These are phyloP conservation scores for Leptoxyphium fumago DNA, from an alignment of 2,329 filamentous ascomycete species.

Conservation along the genomic window DNA sequence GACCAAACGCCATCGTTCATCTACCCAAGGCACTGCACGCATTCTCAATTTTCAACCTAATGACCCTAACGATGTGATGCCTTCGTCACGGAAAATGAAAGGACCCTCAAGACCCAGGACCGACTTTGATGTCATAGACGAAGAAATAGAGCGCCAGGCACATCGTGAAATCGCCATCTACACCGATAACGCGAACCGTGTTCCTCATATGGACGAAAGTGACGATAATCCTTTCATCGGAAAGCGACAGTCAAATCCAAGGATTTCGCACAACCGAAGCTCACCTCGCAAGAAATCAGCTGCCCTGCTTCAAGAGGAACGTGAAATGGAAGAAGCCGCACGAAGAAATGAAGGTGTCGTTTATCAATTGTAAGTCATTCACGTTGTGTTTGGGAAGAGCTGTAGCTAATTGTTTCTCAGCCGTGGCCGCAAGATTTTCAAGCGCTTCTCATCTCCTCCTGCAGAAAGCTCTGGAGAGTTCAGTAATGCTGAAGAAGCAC, in stretches of 20 bases:
- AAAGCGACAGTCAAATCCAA: slow-evolving; percentile 9
- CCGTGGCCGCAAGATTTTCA: slow-evolving; percentile 67
- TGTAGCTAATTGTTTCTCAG: slow-evolving; percentile 25
- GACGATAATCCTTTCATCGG: slow-evolving; percentile 60
- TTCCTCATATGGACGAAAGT: slow-evolving; percentile 52
- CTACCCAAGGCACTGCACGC: slow-evolving; percentile 35
- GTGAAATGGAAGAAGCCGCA: slow-evolving; percentile 44
- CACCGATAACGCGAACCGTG: slow-evolving; percentile 61
- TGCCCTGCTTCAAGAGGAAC: slow-evolving; percentile 37
- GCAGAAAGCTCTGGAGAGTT: slow-evolving; percentile 21
- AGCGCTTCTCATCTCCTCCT: slow-evolving; percentile 40
- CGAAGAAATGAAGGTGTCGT: slow-evolving; percentile 57
- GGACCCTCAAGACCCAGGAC: slow-evolving; percentile 18
- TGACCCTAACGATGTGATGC: slow-evolving; percentile 43
- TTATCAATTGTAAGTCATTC: slow-evolving; percentile 56
- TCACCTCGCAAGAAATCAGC: slow-evolving; percentile 40
- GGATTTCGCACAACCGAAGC: slow-evolving; percentile 23
- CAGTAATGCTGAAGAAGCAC: slow-evolving; percentile 4
- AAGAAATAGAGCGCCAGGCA: slow-evolving; percentile 33
- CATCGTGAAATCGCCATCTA: slow-evolving; percentile 48
- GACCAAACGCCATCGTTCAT: slow-evolving; percentile 39
- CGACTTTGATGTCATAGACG: slow-evolving; percentile 39
- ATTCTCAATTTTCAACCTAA: slow-evolving; percentile 40
- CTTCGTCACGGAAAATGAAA: slow-evolving; percentile 40
- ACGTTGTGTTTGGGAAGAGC: too few relatives aligned